Percentiles rank a stretch among this genome's conserved stretches.
These are phyloP conservation scores for Fraxinus albicans DNA, from an alignment of 305 asterid species.

Conservation along the genomic window DNA sequence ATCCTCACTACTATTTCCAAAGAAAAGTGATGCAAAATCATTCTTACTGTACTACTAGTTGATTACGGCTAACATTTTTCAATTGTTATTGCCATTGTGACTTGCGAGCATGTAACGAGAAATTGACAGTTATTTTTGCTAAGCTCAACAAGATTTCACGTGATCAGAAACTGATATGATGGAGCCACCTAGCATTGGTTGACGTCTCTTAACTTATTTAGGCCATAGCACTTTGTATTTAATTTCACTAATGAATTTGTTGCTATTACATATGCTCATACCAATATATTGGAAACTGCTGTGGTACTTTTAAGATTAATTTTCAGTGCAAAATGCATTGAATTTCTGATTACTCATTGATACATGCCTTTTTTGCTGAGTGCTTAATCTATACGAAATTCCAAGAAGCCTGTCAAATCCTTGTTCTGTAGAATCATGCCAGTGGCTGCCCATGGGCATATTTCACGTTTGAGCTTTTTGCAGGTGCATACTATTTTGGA, in stretches of 20 bases:
- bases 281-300: neutral
- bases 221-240: neutral
- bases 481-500: constrained; percentile 90
- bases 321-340: neutral
- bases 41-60: neutral
- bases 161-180: neutral
- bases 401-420: constrained; percentile 13
- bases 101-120: neutral
- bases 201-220: neutral
- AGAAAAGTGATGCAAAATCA: neutral
- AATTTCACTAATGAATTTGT: neutral
- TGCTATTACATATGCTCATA: neutral
- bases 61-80: neutral
- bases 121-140: neutral
- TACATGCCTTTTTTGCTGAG: constrained; percentile 7
- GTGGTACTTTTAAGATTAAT: neutral
- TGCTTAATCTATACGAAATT: constrained; percentile 1
- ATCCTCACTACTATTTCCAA: neutral
- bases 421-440: neutral
- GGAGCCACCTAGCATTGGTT: neutral
- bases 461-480: constrained; percentile 16
- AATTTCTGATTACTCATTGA: neutral
- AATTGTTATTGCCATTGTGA: neutral
- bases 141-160: neutral
- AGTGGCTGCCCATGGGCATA: neutral